Conservation (phyloP, 2,329 filamentous ascomycete genomes). For the Thermothelomyces thermophilus region DNA sequence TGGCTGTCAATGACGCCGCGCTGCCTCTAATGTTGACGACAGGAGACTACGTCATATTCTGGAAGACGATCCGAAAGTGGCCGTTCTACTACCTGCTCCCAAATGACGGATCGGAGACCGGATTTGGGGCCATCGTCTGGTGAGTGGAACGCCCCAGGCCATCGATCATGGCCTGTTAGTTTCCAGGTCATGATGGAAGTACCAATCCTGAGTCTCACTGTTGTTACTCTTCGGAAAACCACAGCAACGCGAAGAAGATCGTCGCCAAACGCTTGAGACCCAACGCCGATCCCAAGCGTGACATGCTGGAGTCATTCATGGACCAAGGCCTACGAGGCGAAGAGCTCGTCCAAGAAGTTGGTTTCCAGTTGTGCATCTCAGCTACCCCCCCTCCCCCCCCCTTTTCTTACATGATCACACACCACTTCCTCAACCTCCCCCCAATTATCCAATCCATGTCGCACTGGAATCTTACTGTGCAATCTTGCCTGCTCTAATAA, state of each 20-base stretch:
- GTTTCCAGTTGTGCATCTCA: slow-evolving; percentile 33
- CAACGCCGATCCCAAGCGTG: slow-evolving; percentile 26
- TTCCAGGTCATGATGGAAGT: too few relatives aligned
- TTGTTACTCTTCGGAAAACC: too few relatives aligned
- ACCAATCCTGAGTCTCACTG: too few relatives aligned
- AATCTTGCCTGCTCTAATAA: too few relatives aligned
- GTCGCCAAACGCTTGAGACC: slow-evolving; percentile 26
- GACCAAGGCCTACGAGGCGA: slow-evolving; percentile 31
- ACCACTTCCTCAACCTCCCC: neutral
- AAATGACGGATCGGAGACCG: slow-evolving; percentile 32
- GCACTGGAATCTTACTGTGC: too few relatives aligned
- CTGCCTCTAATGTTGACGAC: slow-evolving; percentile 28
- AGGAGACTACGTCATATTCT: slow-evolving; percentile 33
- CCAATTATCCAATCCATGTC: too few relatives aligned
- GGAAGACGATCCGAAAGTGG: slow-evolving; percentile 32
- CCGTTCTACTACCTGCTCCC: slow-evolving; percentile 33
- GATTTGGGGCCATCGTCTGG: slow-evolving; percentile 36
- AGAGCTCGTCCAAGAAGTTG: slow-evolving; percentile 33
- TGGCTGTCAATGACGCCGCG: slow-evolving; percentile 27
- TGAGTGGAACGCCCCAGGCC: slow-evolving; percentile 19
- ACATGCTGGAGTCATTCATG: slow-evolving; percentile 37
- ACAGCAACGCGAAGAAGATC: slow-evolving; percentile 4
- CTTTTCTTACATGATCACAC: neutral
- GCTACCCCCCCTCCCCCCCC: neutral
- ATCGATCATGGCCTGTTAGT: neutral